Conservation (phyloP, 495 filamentous ascomycete genomes). For the Xylaria cubensis region DNA sequence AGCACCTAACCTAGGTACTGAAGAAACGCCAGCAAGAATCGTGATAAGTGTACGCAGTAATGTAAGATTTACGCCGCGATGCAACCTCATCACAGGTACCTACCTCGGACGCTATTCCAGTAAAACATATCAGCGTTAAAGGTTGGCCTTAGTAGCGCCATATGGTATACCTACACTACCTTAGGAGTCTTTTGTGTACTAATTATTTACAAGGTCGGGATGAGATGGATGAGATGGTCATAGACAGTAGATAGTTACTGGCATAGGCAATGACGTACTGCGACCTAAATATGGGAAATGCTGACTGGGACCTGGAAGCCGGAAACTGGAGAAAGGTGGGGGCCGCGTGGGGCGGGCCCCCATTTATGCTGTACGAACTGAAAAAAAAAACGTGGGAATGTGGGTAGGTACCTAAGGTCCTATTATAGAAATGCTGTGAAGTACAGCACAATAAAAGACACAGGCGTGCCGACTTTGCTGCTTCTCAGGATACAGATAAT, state of each 20-base stretch:
- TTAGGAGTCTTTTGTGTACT: neutral
- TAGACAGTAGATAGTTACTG: neutral
- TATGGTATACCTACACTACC: no score
- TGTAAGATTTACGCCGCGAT: neutral
- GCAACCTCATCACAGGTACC: neutral
- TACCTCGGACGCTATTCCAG: neutral
- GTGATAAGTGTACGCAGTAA: neutral
- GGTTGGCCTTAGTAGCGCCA: neutral
- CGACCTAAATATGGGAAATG: constrained; percentile 1
- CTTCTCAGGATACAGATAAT: neutral
- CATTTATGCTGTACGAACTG: constrained; percentile 3
- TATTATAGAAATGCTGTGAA: neutral
- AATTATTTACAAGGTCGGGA: neutral
- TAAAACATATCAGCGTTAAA: neutral
- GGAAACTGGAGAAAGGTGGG: constrained; percentile 13
- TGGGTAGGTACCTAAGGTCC: neutral
- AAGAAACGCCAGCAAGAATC: constrained; percentile 15
- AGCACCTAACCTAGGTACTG: neutral
- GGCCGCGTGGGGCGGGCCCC: constrained; percentile 2
- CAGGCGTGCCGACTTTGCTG: neutral
- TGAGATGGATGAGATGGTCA: neutral
- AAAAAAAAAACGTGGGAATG: neutral
- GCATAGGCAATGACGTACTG: constrained; percentile 8
- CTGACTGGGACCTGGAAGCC: constrained; percentile 13
- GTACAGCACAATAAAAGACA: neutral